A percentile compares a stretch with the other conserved stretches of the same genome.
Conservation (phyloP, 345 rosid genomes). For the Capsella bursapastoris region DNA sequence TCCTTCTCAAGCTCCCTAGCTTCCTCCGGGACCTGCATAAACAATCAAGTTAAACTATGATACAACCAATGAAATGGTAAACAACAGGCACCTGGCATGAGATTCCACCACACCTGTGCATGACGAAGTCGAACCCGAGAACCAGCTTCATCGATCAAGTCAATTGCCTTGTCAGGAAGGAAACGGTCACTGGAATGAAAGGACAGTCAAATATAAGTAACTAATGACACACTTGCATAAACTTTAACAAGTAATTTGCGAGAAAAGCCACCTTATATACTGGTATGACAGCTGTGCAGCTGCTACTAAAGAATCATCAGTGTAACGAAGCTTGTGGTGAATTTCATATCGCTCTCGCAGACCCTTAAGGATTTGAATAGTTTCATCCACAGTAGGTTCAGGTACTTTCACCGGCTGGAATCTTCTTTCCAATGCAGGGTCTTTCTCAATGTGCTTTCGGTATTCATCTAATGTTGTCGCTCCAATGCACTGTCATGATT, state of each 20-base stretch:
- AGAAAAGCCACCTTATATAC: constrained; percentile 48
- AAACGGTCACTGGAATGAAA: constrained; percentile 59
- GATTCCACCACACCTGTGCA: constrained; percentile 45
- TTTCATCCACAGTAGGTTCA: constrained; percentile 92
- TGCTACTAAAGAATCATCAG: constrained; percentile 48
- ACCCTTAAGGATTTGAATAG: constrained; percentile 66
- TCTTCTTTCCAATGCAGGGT: constrained; percentile 96
- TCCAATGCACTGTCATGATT: constrained; percentile 81
- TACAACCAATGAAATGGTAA: neutral
- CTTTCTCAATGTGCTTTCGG: constrained; percentile 96
- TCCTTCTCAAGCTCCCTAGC: constrained; percentile 97
- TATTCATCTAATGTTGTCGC: constrained; percentile 96
- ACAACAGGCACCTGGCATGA: neutral
- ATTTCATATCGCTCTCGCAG: constrained; percentile 74
- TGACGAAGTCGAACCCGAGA: constrained; percentile 65
- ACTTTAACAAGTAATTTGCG: constrained; percentile 7
- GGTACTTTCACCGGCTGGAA: constrained; percentile 99
- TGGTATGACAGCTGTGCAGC: constrained; percentile 55
- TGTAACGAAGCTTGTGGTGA: constrained; percentile 48
- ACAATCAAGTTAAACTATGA: constrained; percentile 25
- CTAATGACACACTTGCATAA: neutral
- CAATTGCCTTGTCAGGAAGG: constrained; percentile 75
- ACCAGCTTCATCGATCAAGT: constrained; percentile 79
- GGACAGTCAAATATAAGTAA: neutral
- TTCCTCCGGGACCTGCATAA: constrained; percentile 88